Base-by-base conservation (phyloP, 73 alveolate genomes). In the Uronychia setigera region DNA sequence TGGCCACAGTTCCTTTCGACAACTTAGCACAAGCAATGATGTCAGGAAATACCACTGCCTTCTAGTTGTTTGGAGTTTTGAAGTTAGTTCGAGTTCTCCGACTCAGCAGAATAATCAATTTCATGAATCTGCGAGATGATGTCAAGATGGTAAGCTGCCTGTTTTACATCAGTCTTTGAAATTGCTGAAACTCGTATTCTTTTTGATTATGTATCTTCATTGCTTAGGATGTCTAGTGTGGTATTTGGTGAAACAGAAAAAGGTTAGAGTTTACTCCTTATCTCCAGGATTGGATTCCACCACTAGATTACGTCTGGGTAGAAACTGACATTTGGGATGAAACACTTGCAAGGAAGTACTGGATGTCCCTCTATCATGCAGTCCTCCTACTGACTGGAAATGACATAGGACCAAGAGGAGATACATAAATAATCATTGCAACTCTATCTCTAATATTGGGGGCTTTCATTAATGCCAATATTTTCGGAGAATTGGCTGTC, bases 1-100 rank as follows among this genome's bases (percentile, higher is more conserved):
- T 92, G 58, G 94, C 98, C 57, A 88, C 95, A 0, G 46, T 94
- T 13, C 98, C 98, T 31, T 94, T 88, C 59, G 94, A 88, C 58
- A 26, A 58, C 5, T 19, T 82, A 74, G 82, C 67, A 11, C 28
- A 29, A 32, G 31, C 80, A 58, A 96, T 1, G 87, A 31, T 13
- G 84, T 35, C 35, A 26, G 84, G 83, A 5, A 59, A 31, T 67
- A 29, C 89, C 1, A 9, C 74, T 25, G 29, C 27, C 27, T 33
- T 82, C 78, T 26, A 32, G 5, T 58, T 74, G 29, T 59, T 82
- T 32, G 82, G 81, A 32, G 75, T 82, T 26, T 57, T 82, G 46
- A 82, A 82, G 76, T 34, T 82, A 13, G 59, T 85, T 30, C 74
- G 84, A 34, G 74, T 83, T 1, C 67, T 80, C 5, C 29, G 81